Conservation (phyloP, 1,284 basidiomycete species). For the Ustilago crameri region DNA sequence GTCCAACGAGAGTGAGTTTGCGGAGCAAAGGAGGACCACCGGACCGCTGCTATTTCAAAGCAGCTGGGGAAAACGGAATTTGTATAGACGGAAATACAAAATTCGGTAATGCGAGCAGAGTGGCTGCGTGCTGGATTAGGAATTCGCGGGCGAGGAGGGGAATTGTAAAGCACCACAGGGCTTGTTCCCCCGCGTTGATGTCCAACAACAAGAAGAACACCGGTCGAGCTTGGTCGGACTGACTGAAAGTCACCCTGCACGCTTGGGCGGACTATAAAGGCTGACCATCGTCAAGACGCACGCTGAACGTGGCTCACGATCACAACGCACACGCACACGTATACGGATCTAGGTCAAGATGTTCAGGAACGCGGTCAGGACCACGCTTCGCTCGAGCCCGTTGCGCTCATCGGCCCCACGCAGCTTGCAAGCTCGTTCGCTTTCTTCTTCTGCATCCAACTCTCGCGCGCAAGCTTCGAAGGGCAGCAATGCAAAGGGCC, state of each 20-base stretch:
- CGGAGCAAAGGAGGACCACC: too few species aligned
- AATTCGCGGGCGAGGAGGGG: slow-evolving; percentile 5
- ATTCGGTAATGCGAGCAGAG: too few species aligned
- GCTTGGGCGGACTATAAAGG: neutral
- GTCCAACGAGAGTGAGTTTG: too few species aligned
- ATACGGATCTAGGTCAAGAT: slow-evolving; percentile 5
- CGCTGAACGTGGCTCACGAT: neutral
- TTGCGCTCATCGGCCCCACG: slow-evolving; percentile 17
- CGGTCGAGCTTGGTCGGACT: too few species aligned
- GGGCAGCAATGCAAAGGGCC: slow-evolving; percentile 16
- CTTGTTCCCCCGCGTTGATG: slow-evolving; percentile 4
- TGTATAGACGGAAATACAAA: neutral
- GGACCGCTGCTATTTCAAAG: too few species aligned
- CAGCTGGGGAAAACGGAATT: too few species aligned
- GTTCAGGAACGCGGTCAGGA: slow-evolving; percentile 19
- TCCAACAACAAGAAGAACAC: too few species aligned
- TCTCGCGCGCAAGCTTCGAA: neutral
- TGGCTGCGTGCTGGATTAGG: too few species aligned
- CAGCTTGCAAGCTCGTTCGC: slow-evolving; percentile 9
- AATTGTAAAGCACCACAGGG: too few species aligned
- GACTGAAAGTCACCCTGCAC: too few species aligned
- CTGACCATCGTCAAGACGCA: neutral
- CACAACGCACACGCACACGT: neutral
- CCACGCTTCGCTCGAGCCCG: slow-evolving; percentile 25
- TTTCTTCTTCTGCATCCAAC: slow-evolving; percentile 9